Percentiles rank a stretch among this genome's conserved stretches.
phyloP scores from a whole-genome alignment of 441 rosid species.

The Syzygium malaccense region DNA sequence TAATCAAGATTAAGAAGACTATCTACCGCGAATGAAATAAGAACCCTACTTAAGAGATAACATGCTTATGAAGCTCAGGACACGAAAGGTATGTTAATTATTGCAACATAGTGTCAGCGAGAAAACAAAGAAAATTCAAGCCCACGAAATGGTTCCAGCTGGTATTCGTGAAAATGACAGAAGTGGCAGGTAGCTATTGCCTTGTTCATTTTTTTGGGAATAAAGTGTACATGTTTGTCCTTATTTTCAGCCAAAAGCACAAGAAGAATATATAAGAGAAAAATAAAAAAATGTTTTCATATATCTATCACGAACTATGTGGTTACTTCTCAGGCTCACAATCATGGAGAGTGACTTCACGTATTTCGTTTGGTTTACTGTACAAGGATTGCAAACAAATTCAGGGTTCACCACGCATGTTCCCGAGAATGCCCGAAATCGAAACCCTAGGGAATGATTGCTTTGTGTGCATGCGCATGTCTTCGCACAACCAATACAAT shows the following conservation, averaged over 20 bases:
- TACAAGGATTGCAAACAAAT: background rate
- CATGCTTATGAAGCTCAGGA: background rate
- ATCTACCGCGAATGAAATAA: background rate
- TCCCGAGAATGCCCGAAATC: background rate
- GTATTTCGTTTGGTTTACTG: background rate
- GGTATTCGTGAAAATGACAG: background rate
- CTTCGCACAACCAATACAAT: background rate
- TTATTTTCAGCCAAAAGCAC: background rate
- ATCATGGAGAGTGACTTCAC: background rate
- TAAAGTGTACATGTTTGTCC: background rate
- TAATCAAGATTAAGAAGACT: background rate
- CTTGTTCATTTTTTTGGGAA: background rate
- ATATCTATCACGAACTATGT: background rate
- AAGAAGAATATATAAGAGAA: background rate
- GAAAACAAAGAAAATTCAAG: background rate
- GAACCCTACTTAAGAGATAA: background rate
- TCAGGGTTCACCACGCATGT: background rate
- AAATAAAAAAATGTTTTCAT: background rate
- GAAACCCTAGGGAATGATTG: background rate
- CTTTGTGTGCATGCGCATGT: background rate
- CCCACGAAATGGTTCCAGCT: background rate
- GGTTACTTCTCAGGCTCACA: background rate
- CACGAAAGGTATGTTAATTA: background rate
- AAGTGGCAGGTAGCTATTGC: background rate
- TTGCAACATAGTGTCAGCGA: background rate